These are phyloP conservation scores for Porphyrellus cyaneotinctus DNA, from an alignment of 768 basidiomycete genomes.

Conservation along the genomic window DNA sequence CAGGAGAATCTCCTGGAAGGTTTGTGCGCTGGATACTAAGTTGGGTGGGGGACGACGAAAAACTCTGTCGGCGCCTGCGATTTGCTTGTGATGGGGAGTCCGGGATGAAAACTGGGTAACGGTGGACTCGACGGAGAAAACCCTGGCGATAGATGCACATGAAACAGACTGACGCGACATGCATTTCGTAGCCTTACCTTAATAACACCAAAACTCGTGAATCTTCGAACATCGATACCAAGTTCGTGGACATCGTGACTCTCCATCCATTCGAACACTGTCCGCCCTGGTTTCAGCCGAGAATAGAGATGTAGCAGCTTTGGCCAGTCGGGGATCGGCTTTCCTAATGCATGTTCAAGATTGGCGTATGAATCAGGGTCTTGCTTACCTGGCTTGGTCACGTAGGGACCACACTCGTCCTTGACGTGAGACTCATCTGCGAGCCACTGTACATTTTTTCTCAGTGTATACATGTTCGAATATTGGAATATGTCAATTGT, in stretches of 20 bases:
- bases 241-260: conserved; percentile 60
- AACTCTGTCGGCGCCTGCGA: conserved; percentile 31
- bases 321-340: conserved; percentile 77
- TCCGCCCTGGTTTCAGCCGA: conserved; percentile 75
- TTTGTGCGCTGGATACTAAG: conserved; percentile 7
- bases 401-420: conserved; percentile 90
- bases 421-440: conserved; percentile 81
- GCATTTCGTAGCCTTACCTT: conserved; percentile 49
- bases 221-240: conserved; percentile 89
- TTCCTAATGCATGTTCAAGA: conserved; percentile 36
- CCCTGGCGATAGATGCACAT: conserved; percentile 45
- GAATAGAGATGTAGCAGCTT: conserved; percentile 84
- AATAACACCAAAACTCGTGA: conserved; percentile 95
- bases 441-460: conserved; percentile 83
- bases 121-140: conserved; percentile 87
- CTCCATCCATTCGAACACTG: conserved; percentile 87
- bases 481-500: conserved; percentile 96
- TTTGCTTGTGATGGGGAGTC: conserved; percentile 28
- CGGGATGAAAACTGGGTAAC: conserved; percentile 78
- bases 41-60: conserved; percentile 19
- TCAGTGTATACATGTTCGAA: conserved; percentile 94
- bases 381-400: conserved; percentile 63
- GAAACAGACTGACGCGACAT: not conserved
- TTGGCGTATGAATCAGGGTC: not conserved
- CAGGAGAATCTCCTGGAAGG: conserved; percentile 8